These are phyloP conservation scores for Crithidia fasciculata DNA, from an alignment of 208 protist genomes.

Conservation along the genomic window DNA sequence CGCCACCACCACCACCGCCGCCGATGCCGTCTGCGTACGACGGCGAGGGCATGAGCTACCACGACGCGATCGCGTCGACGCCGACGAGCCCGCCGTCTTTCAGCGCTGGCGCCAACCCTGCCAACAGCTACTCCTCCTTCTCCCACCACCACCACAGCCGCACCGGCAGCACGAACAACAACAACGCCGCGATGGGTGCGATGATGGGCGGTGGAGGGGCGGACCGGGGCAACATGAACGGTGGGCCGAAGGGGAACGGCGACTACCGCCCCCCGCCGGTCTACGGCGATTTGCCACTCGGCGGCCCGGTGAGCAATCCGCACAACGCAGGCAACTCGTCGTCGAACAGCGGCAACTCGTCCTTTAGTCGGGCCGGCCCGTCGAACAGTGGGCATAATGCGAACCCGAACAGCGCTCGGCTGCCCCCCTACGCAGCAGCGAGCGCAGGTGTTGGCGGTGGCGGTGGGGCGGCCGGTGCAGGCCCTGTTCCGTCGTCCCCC, in stretches of 20 bases:
- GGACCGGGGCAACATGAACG: not conserved
- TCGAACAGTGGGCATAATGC: not conserved
- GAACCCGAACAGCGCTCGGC: not conserved
- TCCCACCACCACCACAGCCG: conserved; percentile 17
- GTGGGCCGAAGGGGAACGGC: not conserved
- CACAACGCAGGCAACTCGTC: not conserved
- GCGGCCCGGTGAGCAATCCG: conserved; percentile 1
- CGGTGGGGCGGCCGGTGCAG: not conserved
- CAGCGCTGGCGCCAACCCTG: not conserved
- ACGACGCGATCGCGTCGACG: not conserved
- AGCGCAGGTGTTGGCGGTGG: not conserved
- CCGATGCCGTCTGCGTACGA: conserved; percentile 7
- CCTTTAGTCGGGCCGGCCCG: not conserved
- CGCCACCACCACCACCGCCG: not conserved
- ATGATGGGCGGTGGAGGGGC: not conserved
- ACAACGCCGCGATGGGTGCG: not conserved
- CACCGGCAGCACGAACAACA: conserved; percentile 15
- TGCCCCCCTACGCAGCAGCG: conserved; percentile 6
- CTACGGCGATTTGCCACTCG: conserved; percentile 9
- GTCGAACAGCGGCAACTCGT: conserved; percentile 10
- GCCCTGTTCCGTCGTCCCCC: not conserved
- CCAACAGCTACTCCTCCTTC: conserved; percentile 9
- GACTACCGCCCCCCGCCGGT: conserved; percentile 24
- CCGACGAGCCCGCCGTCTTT: conserved; percentile 8
- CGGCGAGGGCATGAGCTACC: not conserved